These are phyloP conservation scores for Cryptosporidium tyzzeri DNA, from an alignment of 169 alveolate species.

Conservation along the genomic window DNA sequence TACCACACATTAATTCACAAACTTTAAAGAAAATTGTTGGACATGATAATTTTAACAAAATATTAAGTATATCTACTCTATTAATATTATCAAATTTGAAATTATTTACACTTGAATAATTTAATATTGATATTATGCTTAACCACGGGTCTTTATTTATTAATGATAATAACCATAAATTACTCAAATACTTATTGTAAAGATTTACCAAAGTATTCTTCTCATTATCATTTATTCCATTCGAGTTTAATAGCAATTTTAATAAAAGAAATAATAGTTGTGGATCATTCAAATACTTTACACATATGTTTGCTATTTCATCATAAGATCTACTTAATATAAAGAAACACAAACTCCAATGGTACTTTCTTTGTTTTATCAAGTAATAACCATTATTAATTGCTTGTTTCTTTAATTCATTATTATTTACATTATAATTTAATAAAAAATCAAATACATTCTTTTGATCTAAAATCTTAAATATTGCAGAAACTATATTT, in stretches of 20 bases:
- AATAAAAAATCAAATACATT: conserved; percentile 63
- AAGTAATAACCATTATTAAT: conserved; percentile 63
- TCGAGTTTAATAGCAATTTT: conserved; percentile 3
- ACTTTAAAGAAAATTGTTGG: conserved; percentile 32
- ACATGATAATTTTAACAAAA: conserved; percentile 10
- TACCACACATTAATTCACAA: not conserved
- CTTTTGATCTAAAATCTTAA: conserved; percentile 40
- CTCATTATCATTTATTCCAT: not conserved
- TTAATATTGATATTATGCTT: conserved; percentile 33
- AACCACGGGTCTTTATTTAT: conserved; percentile 46
- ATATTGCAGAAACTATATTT: conserved; percentile 75
- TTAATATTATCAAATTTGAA: not conserved
- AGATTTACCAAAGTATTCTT: not conserved
- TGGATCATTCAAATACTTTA: conserved; percentile 57
- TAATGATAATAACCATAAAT: conserved; percentile 26
- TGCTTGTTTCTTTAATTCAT: conserved; percentile 49
- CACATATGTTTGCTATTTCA: conserved; percentile 43
- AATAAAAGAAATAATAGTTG: conserved; percentile 44
- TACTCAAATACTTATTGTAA: conserved; percentile 7
- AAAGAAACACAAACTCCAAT: conserved; percentile 64
- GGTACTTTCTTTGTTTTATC: conserved; percentile 49
- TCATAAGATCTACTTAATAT: conserved; percentile 37
- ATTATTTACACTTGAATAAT: conserved; percentile 19
- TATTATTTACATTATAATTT: conserved; percentile 31
- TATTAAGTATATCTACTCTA: conserved; percentile 1